phyloP scores from a whole-genome alignment of 306 rosid genomes.

The Geum urbanum region DNA sequence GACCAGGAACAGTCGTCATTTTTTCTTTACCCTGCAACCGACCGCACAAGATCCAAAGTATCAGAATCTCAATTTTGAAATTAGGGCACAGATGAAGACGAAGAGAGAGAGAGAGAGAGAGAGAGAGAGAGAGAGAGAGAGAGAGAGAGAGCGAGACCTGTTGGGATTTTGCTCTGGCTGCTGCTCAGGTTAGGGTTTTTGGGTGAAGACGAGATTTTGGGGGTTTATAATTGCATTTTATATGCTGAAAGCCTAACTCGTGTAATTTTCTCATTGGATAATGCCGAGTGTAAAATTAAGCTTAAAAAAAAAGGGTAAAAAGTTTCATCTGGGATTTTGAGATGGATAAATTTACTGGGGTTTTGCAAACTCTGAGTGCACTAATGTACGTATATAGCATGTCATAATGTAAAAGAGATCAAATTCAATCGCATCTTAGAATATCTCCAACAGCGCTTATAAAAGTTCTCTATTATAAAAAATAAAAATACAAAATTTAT shows the following conservation, averaged over 20 bases:
- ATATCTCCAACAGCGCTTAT: no score
- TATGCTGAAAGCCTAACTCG: constrained; percentile 47
- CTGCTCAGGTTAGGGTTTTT: neutral
- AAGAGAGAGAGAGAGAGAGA: neutral
- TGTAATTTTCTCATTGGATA: neutral
- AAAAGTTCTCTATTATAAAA: no score
- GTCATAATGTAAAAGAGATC: no score
- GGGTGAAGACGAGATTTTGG: neutral
- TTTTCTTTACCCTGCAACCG: constrained; percentile 19
- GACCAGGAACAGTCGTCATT: constrained; percentile 88
- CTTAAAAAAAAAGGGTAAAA: no score
- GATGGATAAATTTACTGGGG: no score
- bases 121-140: neutral
- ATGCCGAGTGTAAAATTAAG: constrained; percentile 1
- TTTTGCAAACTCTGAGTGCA: no score
- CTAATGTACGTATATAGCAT: no score
- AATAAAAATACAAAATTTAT: no score
- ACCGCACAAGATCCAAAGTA: constrained; percentile 6
- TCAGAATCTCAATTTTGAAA: neutral
- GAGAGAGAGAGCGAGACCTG: no score
- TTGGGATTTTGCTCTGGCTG: constrained; percentile 14
- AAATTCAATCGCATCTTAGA: no score
- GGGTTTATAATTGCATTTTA: constrained; percentile 3
- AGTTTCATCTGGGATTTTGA: no score
- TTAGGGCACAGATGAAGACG: neutral